Evolutionary conservation across 2,329 filamentous ascomycete species (phyloP), one percentile per base, ranked within the genome.

Genomic region (Alternaria ventricosa): DNA sequence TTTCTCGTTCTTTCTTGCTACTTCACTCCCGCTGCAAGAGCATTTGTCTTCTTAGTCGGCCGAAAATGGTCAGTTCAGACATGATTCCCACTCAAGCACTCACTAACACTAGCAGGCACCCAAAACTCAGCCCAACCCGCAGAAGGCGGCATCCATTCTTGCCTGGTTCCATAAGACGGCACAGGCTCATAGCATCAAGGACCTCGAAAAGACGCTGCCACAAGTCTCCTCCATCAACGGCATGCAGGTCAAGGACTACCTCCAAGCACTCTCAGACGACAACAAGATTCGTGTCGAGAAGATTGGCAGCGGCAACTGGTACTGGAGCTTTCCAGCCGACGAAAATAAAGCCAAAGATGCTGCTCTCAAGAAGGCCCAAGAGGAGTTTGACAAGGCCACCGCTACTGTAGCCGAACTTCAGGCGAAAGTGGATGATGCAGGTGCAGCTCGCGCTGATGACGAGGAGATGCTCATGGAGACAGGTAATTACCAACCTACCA

Each of bases 281-380:
- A 83, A 83, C 70, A 84, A 86, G 70, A 86, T 91, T 64, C 84
- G 85, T 18, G 86, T 90, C 27, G 89, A 91, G 80, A 91, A 91
- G 77, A 91, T 92, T 70, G 89, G 89, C 46, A 89, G 84, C 66
- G 89, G 88, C 27, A 91, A 91, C 75, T 92, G 89, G 89, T 91
- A 91, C 79, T 92, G 89, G 89, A 86, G 84, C 66, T 91, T 91
- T 74, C 82, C 79, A 18, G 87, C 84, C 27, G 87, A 90, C 57
- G 87, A 87, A 71, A 85, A 82, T 73, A 84, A 83, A 51, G 75
- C 78, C 18, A 81, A 80, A 60, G 80, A 86, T 61, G 67, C 64
- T 45, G 71, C 73, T 8, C 73, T 84, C 25, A 74, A 72, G 4
- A 78, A 78, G 25, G 79, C 79, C 0, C 76, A 76, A 36, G 73